Conservation (phyloP, 495 filamentous ascomycete genomes). For the Daldinia childiae region DNA sequence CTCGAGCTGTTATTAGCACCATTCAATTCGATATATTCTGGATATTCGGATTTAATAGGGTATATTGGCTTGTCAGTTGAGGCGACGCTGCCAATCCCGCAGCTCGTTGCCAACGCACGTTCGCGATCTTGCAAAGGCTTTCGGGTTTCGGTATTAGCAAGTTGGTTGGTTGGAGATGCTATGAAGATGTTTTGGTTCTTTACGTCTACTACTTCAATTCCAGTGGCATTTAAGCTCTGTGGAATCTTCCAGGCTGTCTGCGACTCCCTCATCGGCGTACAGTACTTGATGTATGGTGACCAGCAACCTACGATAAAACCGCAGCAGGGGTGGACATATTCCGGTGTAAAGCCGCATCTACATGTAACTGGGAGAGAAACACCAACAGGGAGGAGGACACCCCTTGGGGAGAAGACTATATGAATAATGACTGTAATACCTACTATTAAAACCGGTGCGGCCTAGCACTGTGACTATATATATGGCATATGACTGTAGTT, state of each 20-base stretch:
- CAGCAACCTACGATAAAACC: slow-evolving; percentile 50
- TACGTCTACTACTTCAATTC: slow-evolving; percentile 74
- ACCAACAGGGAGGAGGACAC: slow-evolving; percentile 51
- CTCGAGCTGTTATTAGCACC: slow-evolving; percentile 78
- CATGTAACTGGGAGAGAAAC: slow-evolving; percentile 44
- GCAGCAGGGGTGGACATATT: slow-evolving; percentile 41
- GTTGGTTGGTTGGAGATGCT: slow-evolving; percentile 88
- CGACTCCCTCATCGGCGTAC: slow-evolving; percentile 82
- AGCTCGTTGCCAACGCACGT: slow-evolving; percentile 82
- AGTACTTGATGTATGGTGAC: slow-evolving; percentile 85
- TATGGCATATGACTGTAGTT: background rate
- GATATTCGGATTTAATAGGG: slow-evolving; percentile 78
- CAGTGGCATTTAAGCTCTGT: slow-evolving; percentile 89
- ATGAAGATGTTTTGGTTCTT: slow-evolving; percentile 99
- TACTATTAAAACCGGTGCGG: background rate
- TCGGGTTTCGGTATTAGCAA: slow-evolving; percentile 81
- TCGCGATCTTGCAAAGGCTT: slow-evolving; percentile 89
- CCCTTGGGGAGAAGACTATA: slow-evolving; percentile 50
- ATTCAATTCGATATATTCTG: slow-evolving; percentile 62
- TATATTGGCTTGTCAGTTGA: slow-evolving; percentile 88
- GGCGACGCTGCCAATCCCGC: slow-evolving; percentile 88
- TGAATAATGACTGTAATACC: slow-evolving; percentile 20
- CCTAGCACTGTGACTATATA: background rate
- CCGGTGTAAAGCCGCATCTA: slow-evolving; percentile 29
- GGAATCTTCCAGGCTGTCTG: slow-evolving; percentile 91